Percentiles rank a stretch among this genome's conserved stretches.
These are phyloP conservation scores for Nicotiana tabacum DNA, from an alignment of 257 asterid genomes.

Conservation along the genomic window DNA sequence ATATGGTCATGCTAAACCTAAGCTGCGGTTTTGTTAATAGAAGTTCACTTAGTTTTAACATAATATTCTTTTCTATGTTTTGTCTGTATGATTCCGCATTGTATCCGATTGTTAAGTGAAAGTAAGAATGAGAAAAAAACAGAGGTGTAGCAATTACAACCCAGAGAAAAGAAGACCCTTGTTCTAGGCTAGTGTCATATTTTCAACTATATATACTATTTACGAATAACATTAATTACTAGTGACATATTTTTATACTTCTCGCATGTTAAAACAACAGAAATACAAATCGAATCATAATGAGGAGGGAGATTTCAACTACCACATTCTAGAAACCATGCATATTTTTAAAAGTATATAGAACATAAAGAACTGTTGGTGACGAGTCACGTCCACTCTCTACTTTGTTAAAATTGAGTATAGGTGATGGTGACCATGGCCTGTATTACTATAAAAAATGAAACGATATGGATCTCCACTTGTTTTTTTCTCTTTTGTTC, in stretches of 20 bases:
- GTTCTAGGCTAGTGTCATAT: neutral
- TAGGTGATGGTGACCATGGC: neutral
- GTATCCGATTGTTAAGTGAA: neutral
- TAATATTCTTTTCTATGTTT: neutral
- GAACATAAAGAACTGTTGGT: neutral
- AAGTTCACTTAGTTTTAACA: neutral
- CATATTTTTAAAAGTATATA: neutral
- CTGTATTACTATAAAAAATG: neutral
- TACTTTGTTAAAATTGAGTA: neutral
- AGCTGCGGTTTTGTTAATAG: neutral
- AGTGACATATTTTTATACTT: neutral
- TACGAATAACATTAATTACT: neutral
- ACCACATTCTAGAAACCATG: neutral
- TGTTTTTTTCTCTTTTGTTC: neutral
- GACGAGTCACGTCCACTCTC: neutral
- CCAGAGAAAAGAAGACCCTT: neutral
- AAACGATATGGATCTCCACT: neutral
- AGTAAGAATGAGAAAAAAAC: neutral
- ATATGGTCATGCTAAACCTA: neutral
- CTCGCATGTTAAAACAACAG: neutral
- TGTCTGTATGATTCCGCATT: neutral
- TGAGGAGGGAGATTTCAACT: neutral
- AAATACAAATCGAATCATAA: neutral
- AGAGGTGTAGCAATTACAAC: neutral
- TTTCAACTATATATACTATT: neutral